phyloP scores from a whole-genome alignment of 2,329 filamentous ascomycete genomes.

The Pyricularia sp. region DNA sequence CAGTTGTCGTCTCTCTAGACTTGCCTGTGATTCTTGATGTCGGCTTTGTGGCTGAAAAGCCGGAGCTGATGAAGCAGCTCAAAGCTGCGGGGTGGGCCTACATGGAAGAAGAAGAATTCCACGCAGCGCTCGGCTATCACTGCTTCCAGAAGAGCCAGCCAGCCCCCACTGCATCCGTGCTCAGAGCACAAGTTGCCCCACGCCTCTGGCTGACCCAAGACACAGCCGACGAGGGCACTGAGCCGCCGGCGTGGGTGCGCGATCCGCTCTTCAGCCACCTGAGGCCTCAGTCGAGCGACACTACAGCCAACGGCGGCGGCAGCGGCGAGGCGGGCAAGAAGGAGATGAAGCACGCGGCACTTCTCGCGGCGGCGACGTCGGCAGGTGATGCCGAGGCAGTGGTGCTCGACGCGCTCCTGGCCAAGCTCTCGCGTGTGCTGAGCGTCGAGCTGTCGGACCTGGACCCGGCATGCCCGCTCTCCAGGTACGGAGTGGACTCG shows the following conservation, averaged over 20 bases:
- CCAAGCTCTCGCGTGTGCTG: slow-evolving; percentile 15
- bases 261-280: slow-evolving; percentile 6
- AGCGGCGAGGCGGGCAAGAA: neutral
- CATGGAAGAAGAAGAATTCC: slow-evolving; percentile 10
- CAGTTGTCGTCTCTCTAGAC: neutral
- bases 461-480: slow-evolving; percentile 12
- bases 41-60: slow-evolving; percentile 6
- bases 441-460: slow-evolving; percentile 14
- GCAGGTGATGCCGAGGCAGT: slow-evolving; percentile 1
- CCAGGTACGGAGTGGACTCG: slow-evolving; percentile 18
- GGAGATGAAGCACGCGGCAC: neutral
- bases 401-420: slow-evolving; percentile 15
- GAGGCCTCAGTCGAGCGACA: neutral
- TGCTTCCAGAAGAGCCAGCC: neutral
- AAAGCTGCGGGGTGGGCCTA: slow-evolving; percentile 8
- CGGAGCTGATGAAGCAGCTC: slow-evolving; percentile 3
- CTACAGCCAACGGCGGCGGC: neutral
- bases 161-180: neutral
- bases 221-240: slow-evolving; percentile 1
- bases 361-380: slow-evolving; percentile 1
- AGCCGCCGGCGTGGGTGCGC: slow-evolving; percentile 2
- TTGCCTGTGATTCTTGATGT: slow-evolving; percentile 5
- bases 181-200: slow-evolving; percentile 2
- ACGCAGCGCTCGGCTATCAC: slow-evolving; percentile 5
- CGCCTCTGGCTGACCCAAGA: slow-evolving; percentile 6